Evolutionary conservation across 1,284 basidiomycete species (phyloP).

Genomic region (Microbotryum saponariae): DNA sequence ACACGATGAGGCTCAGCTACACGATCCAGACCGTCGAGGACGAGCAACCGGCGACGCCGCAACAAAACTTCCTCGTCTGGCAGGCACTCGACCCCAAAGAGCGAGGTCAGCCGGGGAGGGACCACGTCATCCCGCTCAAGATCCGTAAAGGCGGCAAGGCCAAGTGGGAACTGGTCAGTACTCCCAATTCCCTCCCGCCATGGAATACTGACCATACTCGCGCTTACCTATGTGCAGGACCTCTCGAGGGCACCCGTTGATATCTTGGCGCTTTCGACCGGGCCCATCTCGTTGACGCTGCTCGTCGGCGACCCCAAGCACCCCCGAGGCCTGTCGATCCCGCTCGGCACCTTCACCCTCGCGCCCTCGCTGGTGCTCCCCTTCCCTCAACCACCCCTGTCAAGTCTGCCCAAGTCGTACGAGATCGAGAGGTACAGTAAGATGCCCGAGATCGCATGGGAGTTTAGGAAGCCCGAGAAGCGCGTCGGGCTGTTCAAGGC

Average conservation of each 20-base stretch:
- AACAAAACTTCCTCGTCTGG: slow-evolving; percentile 20
- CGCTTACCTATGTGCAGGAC: slow-evolving; percentile 8
- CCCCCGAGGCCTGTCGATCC: slow-evolving; percentile 7
- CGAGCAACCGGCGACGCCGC: slow-evolving; percentile 8
- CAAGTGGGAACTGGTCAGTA: slow-evolving; percentile 19
- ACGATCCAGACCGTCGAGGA: slow-evolving; percentile 4
- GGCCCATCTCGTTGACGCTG: slow-evolving; percentile 17
- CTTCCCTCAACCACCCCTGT: slow-evolving; percentile 16
- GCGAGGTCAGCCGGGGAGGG: neutral
- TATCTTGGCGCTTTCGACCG: slow-evolving; percentile 17
- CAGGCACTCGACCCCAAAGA: neutral
- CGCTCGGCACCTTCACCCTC: slow-evolving; percentile 21
- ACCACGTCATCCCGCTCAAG: slow-evolving; percentile 9
- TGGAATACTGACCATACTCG: neutral
- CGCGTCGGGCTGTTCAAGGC: slow-evolving; percentile 3
- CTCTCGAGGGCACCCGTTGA: slow-evolving; percentile 14
- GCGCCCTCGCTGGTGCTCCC: slow-evolving; percentile 13
- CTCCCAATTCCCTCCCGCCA: neutral
- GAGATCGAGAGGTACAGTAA: slow-evolving; percentile 14
- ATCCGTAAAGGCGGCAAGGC: slow-evolving; percentile 21
- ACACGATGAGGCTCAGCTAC: slow-evolving; percentile 26
- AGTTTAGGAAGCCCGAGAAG: slow-evolving; percentile 18
- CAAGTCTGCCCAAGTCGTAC: slow-evolving; percentile 17
- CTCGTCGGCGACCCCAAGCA: slow-evolving; percentile 15
- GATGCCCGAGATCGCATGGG: slow-evolving; percentile 17